Conservation (phyloP, 495 filamentous ascomycete species). For the Penicillium pulvis region DNA sequence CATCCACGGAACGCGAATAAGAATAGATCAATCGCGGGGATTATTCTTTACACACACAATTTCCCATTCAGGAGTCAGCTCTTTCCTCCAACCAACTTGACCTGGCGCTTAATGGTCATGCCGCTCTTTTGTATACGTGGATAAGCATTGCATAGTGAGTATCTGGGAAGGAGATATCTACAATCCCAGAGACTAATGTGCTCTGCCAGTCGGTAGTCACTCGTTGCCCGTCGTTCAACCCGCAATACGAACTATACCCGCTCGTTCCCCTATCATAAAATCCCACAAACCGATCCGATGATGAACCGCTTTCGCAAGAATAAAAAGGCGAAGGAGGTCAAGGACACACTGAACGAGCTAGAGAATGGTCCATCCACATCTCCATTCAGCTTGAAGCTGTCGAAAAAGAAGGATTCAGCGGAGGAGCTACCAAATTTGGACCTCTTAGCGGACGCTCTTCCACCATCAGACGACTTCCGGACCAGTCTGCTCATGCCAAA, state of each 20-base stretch:
- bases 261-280: constrained; percentile 3
- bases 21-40: constrained; percentile 14
- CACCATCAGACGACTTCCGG: constrained; percentile 87
- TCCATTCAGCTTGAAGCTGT: constrained; percentile 45
- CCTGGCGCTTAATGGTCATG: constrained; percentile 24
- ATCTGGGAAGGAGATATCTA: not conserved
- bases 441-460: constrained; percentile 65
- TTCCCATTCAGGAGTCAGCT: constrained; percentile 10
- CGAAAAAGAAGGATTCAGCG: constrained; percentile 58
- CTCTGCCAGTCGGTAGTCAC: constrained; percentile 10
- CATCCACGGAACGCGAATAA: constrained; percentile 12
- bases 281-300: constrained; percentile 10
- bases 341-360: constrained; percentile 29
- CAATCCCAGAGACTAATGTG: constrained; percentile 3
- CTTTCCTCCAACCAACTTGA: constrained; percentile 12
- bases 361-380: constrained; percentile 16
- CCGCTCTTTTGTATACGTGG: constrained; percentile 22
- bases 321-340: constrained; percentile 56
- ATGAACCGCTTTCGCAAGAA: constrained; percentile 79
- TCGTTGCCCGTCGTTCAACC: constrained; percentile 8
- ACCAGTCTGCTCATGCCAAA: constrained; percentile 96
- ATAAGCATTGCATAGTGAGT: constrained; percentile 26
- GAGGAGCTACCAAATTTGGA: constrained; percentile 66
- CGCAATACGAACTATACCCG: constrained; percentile 8
- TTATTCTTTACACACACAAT: constrained; percentile 9